Conservation (phyloP, 2,329 filamentous ascomycete genomes). For the Coniella lustricola region DNA sequence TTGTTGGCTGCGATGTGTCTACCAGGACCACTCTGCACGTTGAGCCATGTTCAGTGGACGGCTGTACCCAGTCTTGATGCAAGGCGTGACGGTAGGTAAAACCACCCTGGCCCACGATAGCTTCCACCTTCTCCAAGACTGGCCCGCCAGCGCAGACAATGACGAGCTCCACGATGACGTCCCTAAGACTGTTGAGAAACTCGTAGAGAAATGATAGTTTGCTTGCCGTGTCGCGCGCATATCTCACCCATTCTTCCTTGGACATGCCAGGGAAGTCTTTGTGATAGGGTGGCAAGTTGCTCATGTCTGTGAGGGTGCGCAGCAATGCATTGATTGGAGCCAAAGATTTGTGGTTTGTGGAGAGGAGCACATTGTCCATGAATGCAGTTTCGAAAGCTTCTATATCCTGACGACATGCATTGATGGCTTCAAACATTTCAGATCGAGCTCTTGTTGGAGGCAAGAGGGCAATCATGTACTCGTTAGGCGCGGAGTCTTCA, state of each 20-base stretch:
- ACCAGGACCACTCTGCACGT: conserved; percentile 11
- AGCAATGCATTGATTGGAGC: conserved; percentile 46
- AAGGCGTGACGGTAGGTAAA: conserved; percentile 27
- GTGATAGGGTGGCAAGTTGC: conserved; percentile 49
- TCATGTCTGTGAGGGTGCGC: conserved; percentile 43
- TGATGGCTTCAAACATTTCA: conserved; percentile 44
- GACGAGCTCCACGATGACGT: conserved; percentile 40
- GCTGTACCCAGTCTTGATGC: conserved; percentile 8
- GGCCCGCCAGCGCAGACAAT: conserved; percentile 45
- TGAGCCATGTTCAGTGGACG: conserved; percentile 13
- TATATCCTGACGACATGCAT: conserved; percentile 36
- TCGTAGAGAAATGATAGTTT: conserved; percentile 56
- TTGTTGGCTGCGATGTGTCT: conserved; percentile 3
- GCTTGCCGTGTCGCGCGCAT: conserved; percentile 48
- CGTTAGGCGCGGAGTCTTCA: conserved; percentile 25
- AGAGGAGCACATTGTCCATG: conserved; percentile 29
- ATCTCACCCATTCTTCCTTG: conserved; percentile 39
- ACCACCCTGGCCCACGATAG: conserved; percentile 36
- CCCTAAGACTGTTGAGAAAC: conserved; percentile 39
- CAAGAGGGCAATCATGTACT: conserved; percentile 50
- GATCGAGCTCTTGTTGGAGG: conserved; percentile 46
- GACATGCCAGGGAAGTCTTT: conserved; percentile 38
- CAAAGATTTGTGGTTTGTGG: conserved; percentile 34
- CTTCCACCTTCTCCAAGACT: conserved; percentile 45
- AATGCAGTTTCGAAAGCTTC: conserved; percentile 39